Evolutionary conservation across 106 monocot species (phyloP).

Genomic region (Dactylorhiza incarnata): DNA sequence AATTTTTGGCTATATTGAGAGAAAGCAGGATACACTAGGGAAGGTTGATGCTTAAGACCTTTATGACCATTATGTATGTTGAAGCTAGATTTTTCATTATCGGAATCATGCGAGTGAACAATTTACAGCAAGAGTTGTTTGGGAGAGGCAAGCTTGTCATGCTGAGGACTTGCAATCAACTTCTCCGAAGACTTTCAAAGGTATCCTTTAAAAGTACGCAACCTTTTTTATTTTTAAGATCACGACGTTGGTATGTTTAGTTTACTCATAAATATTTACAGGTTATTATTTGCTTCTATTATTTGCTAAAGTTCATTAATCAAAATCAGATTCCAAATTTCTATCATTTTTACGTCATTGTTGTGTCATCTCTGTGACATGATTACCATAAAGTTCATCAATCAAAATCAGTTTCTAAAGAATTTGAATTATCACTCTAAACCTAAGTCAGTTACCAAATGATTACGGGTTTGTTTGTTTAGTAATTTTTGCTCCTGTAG

Average conservation of each 20-base stretch:
- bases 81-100: background rate
- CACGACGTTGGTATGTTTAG: background rate
- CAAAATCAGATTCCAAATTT: background rate
- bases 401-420: background rate
- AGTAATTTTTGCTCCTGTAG: too few species aligned
- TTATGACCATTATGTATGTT: background rate
- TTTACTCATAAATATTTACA: background rate
- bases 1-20: constrained; percentile 93
- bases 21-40: constrained; percentile 92
- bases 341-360: background rate
- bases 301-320: background rate
- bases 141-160: constrained; percentile 98
- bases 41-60: constrained; percentile 39
- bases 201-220: constrained; percentile 14
- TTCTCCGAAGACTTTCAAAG: constrained; percentile 95
- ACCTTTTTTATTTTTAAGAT: background rate
- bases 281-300: background rate
- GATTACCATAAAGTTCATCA: background rate
- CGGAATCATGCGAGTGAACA: constrained; percentile 5
- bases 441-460: too few species aligned
- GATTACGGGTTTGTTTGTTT: too few species aligned
- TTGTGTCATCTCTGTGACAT: background rate
- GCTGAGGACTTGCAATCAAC: constrained; percentile 98
- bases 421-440: background rate
- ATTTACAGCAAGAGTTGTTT: constrained; percentile 88